These are phyloP conservation scores for Adansonia madagascariensis DNA, from an alignment of 441 rosid genomes.

Conservation along the genomic window DNA sequence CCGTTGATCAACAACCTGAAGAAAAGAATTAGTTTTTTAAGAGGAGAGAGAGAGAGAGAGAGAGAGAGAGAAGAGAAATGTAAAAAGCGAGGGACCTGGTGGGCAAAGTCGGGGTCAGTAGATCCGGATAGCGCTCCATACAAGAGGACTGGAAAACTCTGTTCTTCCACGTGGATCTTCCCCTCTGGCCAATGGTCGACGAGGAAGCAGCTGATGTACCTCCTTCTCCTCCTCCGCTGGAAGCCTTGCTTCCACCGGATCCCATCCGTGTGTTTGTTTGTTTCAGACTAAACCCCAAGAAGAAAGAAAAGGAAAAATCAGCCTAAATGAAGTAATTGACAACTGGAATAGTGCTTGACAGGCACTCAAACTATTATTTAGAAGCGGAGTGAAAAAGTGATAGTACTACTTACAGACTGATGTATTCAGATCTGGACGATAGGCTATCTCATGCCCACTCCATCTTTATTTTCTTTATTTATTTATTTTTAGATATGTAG, in stretches of 20 bases:
- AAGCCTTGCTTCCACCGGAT: conserved; percentile 76
- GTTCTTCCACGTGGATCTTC: conserved; percentile 52
- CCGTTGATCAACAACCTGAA: conserved; percentile 14
- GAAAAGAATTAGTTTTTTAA: background rate
- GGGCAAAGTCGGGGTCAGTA: conserved; percentile 39
- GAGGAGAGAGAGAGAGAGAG: background rate
- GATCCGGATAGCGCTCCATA: conserved; percentile 70
- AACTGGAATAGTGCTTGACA: conserved; percentile 17
- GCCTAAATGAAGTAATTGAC: background rate
- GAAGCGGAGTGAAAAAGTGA: conserved; percentile 24
- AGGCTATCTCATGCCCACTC: background rate
- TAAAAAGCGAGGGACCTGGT: conserved; percentile 41
- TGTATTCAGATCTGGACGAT: conserved; percentile 20
- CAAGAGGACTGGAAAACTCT: conserved; percentile 74
- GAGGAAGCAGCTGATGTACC: conserved; percentile 29
- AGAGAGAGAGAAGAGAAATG: background rate
- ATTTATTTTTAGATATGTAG: too few relatives aligned
- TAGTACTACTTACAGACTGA: background rate
- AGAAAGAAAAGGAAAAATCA: background rate
- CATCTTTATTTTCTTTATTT: too few relatives aligned
- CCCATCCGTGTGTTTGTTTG: conserved; percentile 56
- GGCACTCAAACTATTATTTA: conserved; percentile 25
- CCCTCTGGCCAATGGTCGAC: conserved; percentile 38
- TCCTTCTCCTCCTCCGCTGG: conserved; percentile 27
- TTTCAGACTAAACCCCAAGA: conserved; percentile 13